Evolutionary conservation across 495 filamentous ascomycete species (phyloP), one percentile per base, ranked within the genome.

Genomic region (Neurospora sublineolata): DNA sequence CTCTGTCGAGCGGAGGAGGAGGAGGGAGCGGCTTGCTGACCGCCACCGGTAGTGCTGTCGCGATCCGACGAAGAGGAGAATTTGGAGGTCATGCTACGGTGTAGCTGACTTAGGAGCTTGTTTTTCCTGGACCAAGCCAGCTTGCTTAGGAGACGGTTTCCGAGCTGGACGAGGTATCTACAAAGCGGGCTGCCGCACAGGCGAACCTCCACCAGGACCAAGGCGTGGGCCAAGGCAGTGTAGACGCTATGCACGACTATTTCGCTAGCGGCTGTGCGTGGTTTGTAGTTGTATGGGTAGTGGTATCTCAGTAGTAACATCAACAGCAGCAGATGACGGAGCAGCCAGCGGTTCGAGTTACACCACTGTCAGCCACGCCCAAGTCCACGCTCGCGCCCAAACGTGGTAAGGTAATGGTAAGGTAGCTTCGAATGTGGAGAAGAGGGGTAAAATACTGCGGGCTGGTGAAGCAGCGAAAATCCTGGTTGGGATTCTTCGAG

Each of bases 181-280:
- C 67, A 12, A 74, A 72, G 73, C 73, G 73, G n/a, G 38, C 70
- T 4, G 70, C 70, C 36, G 72, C 73, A 30, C 18, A 70, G 23
- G 69, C 69, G 8, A 74, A 68, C 23, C 52, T 60, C 23, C 23
- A 60, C 52, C 52, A 30, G 52, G 23, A 60, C 23, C 23, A 60
- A 30, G 52, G 12, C 52, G 52, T 30, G 23, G 23, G 52, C 52
- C 14, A 60, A 60, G 52, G 6, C 52, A 60, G 12, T 60, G 23
- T 60, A 60, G 52, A 60, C 11, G 52, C 52, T 60, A 60, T 33
- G 27, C 23, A 60, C 52, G 12, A 30, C 52, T 60, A 30, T 60
- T 30, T 5, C 23, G 23, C 23, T 60, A 60, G 52, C 23, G 52
- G 52, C 27, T 60, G 52, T 60, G 52, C 23, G 52, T 60, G 52